Percentiles rank a stretch among this genome's conserved stretches.
Evolutionary conservation across 805 yeast species (phyloP).

Genomic region (Yueomyces sp.): DNA sequence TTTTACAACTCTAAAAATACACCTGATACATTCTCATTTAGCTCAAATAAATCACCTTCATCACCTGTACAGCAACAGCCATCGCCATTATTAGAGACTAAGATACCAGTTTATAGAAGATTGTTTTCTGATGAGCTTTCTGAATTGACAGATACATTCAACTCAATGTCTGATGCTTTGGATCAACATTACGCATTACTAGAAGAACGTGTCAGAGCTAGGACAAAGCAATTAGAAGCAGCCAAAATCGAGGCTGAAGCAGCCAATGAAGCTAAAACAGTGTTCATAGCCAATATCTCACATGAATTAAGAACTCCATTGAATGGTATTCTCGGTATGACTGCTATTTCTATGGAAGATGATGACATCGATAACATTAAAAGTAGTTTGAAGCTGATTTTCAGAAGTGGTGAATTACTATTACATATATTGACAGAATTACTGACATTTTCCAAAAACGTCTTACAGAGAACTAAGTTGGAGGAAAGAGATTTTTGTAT

Average conservation of each 20-base stretch:
- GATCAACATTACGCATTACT: conserved; percentile 71
- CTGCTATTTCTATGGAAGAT: conserved; percentile 87
- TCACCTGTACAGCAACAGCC: not conserved
- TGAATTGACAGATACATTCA: conserved; percentile 78
- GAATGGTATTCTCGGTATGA: conserved; percentile 93
- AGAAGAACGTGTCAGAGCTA: conserved; percentile 75
- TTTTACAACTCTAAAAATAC: not conserved
- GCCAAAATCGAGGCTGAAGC: conserved; percentile 84
- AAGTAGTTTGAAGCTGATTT: conserved; percentile 66
- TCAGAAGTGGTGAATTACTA: conserved; percentile 81
- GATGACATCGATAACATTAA: conserved; percentile 52
- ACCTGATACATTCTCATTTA: not conserved
- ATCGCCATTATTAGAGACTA: conserved; percentile 12
- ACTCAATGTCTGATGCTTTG: conserved; percentile 80
- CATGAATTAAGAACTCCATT: conserved; percentile 92
- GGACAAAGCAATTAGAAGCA: conserved; percentile 80
- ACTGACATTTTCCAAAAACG: conserved; percentile 81
- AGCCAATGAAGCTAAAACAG: conserved; percentile 94
- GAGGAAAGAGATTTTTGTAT: conserved; percentile 75
- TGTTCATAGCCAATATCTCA: conserved; percentile 81
- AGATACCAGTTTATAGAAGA: conserved; percentile 35
- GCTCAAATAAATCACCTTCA: not conserved
- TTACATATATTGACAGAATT: conserved; percentile 83
- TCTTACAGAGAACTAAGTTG: conserved; percentile 66
- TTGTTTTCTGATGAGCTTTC: conserved; percentile 73